Base-by-base conservation (phyloP, 495 filamentous ascomycete genomes). In the Daldinia vernicosa region DNA sequence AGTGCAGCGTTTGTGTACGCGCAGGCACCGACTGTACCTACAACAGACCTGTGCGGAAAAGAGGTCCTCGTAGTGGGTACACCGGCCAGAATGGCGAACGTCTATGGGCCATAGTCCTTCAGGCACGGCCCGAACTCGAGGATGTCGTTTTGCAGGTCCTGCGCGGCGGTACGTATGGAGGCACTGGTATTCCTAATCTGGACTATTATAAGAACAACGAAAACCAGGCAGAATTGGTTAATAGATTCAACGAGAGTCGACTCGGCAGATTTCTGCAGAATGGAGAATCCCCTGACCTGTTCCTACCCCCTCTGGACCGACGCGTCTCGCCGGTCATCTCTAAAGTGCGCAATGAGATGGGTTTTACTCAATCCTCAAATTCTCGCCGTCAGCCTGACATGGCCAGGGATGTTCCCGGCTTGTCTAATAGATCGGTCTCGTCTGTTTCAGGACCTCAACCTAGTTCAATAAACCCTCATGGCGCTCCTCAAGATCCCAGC, bases 71-170 rank as follows among this genome's bases (percentile, higher is more conserved):
- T n/a, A 77, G 75, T 43, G 75, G 75, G 2, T 77, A 77, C 57
- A 77, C 75, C 37, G 71, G 75, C 8, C 75, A 77, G 66, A 77
- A 77, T 35, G 75, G 75, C n/a, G 75, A 77, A 50, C 75, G 75
- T 39, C 63, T 77, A 14, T 77, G 75, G 75, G 68, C 75, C 11
- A 69, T 77, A 51, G 63, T 76, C 27, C 74, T 77, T 15, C 73
- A 77, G 61, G 69, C 75, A 12, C 35, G 63, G 30, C 75, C 75
- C 19, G 75, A 77, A 33, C 60, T 77, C 11, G 75, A 77, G 27
- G 75, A 77, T 27, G 50, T 77, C n/a, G 75, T 74, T 19, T 37
- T 77, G 63, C 75, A 76, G 40, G 60, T 72, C 6, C 54, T 77
- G 11, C 75, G 75, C 19, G 56, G 57, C 14, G 70, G 75, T 14